Conservation (phyloP, 129 eudicot genomes). For the Apium graveolens region DNA sequence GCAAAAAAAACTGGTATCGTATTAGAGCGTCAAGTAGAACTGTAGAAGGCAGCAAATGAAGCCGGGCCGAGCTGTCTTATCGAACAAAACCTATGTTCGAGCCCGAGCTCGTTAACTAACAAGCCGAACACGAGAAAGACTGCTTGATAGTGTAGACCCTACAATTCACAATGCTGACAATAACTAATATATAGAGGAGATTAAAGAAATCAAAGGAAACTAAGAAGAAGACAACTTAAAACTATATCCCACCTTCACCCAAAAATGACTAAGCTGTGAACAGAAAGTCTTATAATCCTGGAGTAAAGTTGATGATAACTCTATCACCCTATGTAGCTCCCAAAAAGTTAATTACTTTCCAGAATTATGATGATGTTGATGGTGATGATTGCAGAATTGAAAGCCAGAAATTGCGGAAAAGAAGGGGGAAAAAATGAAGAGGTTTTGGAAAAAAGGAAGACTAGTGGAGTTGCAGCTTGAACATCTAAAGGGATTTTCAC, state of each 20-base stretch:
- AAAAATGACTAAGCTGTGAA: conserved; percentile 35
- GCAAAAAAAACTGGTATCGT: neutral
- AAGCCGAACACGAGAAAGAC: no score
- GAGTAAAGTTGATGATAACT: neutral
- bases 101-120: no score
- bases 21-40: conserved; percentile 8
- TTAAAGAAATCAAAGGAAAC: conserved; percentile 15
- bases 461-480: conserved; percentile 1
- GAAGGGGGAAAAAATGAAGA: neutral
- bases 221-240: conserved; percentile 42
- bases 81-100: no score
- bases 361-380: neutral
- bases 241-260: conserved; percentile 43
- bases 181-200: neutral
- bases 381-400: neutral
- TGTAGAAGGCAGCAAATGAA: conserved; percentile 13
- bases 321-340: neutral
- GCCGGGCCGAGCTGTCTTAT: no score
- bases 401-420: neutral
- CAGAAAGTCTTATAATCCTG: conserved; percentile 27
- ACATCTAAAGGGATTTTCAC: neutral
- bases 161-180: conserved; percentile 23
- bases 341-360: neutral
- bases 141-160: conserved; percentile 39
- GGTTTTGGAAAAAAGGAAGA: neutral